Evolutionary conservation across 2,329 filamentous ascomycete genomes (phyloP).

Genomic region (Penicillium rolfsii): DNA sequence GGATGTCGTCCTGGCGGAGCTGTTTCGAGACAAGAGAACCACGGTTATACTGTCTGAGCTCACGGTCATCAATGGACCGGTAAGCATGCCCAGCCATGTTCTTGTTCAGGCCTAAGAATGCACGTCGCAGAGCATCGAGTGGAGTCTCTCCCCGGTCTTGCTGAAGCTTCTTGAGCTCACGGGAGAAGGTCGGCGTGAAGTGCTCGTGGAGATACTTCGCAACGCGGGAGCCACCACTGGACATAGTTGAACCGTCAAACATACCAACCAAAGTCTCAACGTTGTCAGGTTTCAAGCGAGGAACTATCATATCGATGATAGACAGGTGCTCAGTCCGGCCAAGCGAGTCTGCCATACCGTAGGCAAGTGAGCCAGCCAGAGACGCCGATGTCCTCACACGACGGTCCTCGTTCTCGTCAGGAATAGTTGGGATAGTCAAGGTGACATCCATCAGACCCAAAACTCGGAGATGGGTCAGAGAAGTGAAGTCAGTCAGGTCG

Average conservation of each 20-base stretch:
- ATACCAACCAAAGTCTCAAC: conserved; percentile 90
- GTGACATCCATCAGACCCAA: conserved; percentile 98
- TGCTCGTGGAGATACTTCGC: conserved; percentile 97
- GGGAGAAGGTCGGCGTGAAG: conserved; percentile 80
- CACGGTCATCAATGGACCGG: conserved; percentile 76
- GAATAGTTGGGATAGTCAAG: conserved; percentile 86
- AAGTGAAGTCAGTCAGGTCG: conserved; percentile 87
- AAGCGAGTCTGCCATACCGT: conserved; percentile 96
- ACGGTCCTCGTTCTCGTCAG: conserved; percentile 91
- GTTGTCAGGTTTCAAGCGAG: conserved; percentile 85
- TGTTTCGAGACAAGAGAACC: conserved; percentile 73
- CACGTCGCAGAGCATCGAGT: conserved; percentile 78
- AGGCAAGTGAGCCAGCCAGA: conserved; percentile 83
- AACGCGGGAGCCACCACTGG: conserved; percentile 88
- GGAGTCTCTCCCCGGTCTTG: conserved; percentile 71
- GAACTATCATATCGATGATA: conserved; percentile 92
- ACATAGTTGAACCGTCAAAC: conserved; percentile 91
- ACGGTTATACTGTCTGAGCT: conserved; percentile 63
- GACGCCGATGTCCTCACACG: conserved; percentile 98
- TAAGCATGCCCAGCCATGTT: conserved; percentile 85
- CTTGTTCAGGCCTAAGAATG: conserved; percentile 90
- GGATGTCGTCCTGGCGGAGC: conserved; percentile 84
- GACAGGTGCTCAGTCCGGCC: conserved; percentile 93
- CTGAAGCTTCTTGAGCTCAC: conserved; percentile 77
- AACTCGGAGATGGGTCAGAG: conserved; percentile 79